A percentile compares a stretch with the other conserved stretches of the same genome.
Evolutionary conservation across 257 asterid species (phyloP).

Genomic region (Nemophila menziesii): DNA sequence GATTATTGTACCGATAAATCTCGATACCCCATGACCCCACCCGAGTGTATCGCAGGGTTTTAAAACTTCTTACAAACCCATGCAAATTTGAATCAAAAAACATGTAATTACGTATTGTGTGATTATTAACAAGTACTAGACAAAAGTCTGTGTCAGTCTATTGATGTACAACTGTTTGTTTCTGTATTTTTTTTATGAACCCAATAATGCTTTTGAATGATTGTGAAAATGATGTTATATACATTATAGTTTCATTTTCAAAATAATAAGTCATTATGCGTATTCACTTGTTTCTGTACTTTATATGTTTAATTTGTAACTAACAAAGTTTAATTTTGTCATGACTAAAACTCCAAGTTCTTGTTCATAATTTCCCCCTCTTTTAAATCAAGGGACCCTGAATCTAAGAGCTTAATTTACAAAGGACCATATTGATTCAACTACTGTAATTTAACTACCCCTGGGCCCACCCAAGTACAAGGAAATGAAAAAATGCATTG

Average conservation of each 20-base stretch:
- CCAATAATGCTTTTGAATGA: slow-evolving; percentile 14
- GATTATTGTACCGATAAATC: slow-evolving; percentile 82
- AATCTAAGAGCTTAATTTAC: background rate
- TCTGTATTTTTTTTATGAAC: slow-evolving; percentile 12
- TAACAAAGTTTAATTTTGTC: too few species aligned
- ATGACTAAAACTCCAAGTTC: too few species aligned
- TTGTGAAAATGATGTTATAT: slow-evolving; percentile 13
- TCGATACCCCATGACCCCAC: slow-evolving; percentile 44
- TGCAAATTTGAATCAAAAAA: slow-evolving; percentile 2
- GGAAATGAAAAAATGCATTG: too few species aligned
- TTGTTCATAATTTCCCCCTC: background rate
- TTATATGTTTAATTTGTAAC: too few species aligned
- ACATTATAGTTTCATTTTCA: slow-evolving; percentile 1
- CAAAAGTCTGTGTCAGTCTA: slow-evolving; percentile 20
- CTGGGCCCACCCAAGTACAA: too few species aligned
- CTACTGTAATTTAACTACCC: too few species aligned
- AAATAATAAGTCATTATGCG: background rate
- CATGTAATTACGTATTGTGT: slow-evolving; percentile 17
- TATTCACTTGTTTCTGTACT: background rate
- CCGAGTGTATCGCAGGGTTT: slow-evolving; percentile 53
- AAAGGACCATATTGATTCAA: background rate
- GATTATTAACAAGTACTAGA: slow-evolving; percentile 1
- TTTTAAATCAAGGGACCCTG: background rate
- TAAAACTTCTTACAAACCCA: slow-evolving; percentile 1
- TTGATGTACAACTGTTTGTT: slow-evolving; percentile 1